Evolutionary conservation across 2,329 filamentous ascomycete genomes (phyloP).

Genomic region (Metarhizium guizhouense): DNA sequence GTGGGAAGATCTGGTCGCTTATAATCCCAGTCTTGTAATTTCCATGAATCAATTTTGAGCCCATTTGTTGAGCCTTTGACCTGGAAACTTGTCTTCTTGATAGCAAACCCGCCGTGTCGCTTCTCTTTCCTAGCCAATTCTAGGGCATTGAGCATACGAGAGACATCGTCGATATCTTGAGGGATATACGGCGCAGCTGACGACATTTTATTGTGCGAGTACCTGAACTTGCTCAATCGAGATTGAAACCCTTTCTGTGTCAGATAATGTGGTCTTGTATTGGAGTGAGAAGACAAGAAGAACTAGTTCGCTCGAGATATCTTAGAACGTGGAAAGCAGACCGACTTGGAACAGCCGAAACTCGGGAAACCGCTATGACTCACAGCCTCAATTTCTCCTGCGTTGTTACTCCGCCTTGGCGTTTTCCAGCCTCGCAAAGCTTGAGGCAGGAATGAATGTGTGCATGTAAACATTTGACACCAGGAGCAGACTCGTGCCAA

Average conservation of each 20-base stretch:
- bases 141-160: constrained; percentile 55
- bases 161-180: constrained; percentile 63
- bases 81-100: constrained; percentile 71
- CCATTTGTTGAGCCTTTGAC: constrained; percentile 54
- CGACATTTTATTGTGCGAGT: constrained; percentile 17
- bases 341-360: not conserved
- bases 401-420: not conserved
- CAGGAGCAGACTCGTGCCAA: too few species aligned
- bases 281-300: not conserved
- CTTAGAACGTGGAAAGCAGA: not conserved
- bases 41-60: constrained; percentile 80
- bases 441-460: not conserved
- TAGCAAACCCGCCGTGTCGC: constrained; percentile 54
- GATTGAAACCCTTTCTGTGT: not conserved
- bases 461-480: not conserved
- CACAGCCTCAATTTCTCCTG: not conserved
- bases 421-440: not conserved
- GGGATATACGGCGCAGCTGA: constrained; percentile 45
- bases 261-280: not conserved
- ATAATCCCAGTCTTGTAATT: constrained; percentile 92
- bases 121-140: constrained; percentile 47
- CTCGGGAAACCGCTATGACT: not conserved
- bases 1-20: constrained; percentile 79
- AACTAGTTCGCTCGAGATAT: not conserved
- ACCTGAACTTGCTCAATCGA: not conserved